These are phyloP conservation scores for Aspergillus sclerotiicarbonarius DNA, from an alignment of 495 filamentous ascomycete genomes.

Conservation along the genomic window DNA sequence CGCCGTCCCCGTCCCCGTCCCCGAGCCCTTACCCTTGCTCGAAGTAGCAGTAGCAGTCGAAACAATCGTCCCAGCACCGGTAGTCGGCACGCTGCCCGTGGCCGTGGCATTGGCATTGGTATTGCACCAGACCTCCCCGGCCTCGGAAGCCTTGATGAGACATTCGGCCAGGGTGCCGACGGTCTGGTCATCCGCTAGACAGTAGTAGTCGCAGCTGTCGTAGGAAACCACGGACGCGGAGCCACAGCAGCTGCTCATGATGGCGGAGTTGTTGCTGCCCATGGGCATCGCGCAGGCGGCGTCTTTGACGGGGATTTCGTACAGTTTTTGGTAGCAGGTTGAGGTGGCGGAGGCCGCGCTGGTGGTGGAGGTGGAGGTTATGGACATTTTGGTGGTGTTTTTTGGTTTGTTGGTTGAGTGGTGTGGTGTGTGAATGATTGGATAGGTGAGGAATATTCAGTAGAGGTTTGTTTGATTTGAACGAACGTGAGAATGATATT, in stretches of 20 bases:
- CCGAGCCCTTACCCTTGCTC: neutral
- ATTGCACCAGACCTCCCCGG: slow-evolving; percentile 38
- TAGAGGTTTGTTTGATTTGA: neutral
- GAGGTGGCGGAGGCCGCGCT: slow-evolving; percentile 25
- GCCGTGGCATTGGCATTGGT: slow-evolving; percentile 36
- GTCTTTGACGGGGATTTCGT: slow-evolving; percentile 38
- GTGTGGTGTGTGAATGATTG: neutral
- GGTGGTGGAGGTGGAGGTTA: slow-evolving; percentile 19
- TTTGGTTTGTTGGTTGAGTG: neutral
- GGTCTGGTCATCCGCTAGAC: slow-evolving; percentile 36
- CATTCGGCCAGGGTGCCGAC: slow-evolving; percentile 36
- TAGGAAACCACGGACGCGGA: slow-evolving; percentile 38
- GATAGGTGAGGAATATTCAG: neutral
- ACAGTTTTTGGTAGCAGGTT: slow-evolving; percentile 27
- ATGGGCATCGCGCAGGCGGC: slow-evolving; percentile 37
- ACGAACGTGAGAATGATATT: neutral
- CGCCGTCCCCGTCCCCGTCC: slow-evolving; percentile 9
- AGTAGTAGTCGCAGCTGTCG: slow-evolving; percentile 44
- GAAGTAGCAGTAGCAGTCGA: slow-evolving; percentile 15
- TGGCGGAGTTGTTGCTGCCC: slow-evolving; percentile 28
- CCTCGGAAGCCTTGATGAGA: slow-evolving; percentile 30
- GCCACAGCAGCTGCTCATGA: slow-evolving; percentile 42
- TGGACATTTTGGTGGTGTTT: neutral
- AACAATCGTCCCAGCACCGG: slow-evolving; percentile 19
- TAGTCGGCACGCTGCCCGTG: slow-evolving; percentile 26